phyloP scores from a whole-genome alignment of 345 rosid genomes.

The Eutrema yunnanense region DNA sequence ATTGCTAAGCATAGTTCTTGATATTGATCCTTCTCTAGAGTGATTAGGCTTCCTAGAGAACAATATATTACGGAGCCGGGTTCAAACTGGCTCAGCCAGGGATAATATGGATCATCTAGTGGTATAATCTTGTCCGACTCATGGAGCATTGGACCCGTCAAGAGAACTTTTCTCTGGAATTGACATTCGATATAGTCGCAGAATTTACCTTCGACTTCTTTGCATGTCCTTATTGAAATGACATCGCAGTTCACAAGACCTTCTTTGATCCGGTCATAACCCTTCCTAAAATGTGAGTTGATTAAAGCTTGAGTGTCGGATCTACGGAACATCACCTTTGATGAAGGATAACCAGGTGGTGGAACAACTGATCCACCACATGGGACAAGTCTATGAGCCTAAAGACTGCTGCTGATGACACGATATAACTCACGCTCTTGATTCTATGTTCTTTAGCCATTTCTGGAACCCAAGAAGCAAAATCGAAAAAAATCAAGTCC shows the following conservation, averaged over 20 bases:
- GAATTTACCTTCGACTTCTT: conserved; percentile 36
- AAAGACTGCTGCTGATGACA: neutral
- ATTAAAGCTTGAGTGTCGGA: conserved; percentile 10
- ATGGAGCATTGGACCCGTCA: conserved; percentile 39
- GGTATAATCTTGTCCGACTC: neutral
- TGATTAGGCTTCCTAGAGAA: conserved; percentile 38
- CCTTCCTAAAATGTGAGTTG: too few species aligned
- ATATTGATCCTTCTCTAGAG: conserved; percentile 30
- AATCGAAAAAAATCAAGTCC: conserved; percentile 26
- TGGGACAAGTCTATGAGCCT: conserved; percentile 12
- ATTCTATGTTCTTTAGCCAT: neutral
- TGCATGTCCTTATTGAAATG: conserved; percentile 31
- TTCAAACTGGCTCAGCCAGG: conserved; percentile 10
- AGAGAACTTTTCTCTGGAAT: conserved; percentile 14
- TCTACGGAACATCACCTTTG: neutral
- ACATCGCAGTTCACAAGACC: conserved; percentile 29
- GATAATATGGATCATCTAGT: conserved; percentile 21
- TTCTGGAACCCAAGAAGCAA: conserved; percentile 24
- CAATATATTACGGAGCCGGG: conserved; percentile 27
- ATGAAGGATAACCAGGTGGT: conserved; percentile 32
- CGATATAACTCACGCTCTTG: neutral
- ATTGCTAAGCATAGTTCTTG: conserved; percentile 41
- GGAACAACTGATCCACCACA: conserved; percentile 9
- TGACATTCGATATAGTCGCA: conserved; percentile 27
- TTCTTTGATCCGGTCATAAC: neutral